Evolutionary conservation across 2,329 filamentous ascomycete genomes (phyloP).

Genomic region (Ilyonectria robusta): DNA sequence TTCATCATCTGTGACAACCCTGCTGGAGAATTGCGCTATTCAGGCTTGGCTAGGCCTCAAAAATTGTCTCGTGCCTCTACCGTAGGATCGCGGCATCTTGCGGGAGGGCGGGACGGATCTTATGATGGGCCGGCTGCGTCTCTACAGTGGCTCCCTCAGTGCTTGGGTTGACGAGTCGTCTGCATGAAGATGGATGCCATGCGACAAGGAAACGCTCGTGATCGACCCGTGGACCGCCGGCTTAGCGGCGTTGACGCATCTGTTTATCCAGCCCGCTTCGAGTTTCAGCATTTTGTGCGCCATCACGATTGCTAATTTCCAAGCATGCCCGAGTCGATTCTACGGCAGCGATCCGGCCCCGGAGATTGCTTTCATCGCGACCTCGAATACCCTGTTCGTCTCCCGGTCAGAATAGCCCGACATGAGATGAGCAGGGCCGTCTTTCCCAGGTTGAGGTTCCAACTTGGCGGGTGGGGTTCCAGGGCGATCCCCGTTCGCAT

Average conservation of each 20-base stretch:
- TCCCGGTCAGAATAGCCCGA: slow-evolving; percentile 40
- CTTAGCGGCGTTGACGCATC: slow-evolving; percentile 4
- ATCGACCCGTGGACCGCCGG: slow-evolving; percentile 18
- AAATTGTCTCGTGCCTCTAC: slow-evolving; percentile 39
- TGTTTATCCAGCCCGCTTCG: slow-evolving; percentile 14
- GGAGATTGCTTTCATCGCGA: slow-evolving; percentile 44
- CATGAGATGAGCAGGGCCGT: slow-evolving; percentile 41
- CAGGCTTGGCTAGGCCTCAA: slow-evolving; percentile 33
- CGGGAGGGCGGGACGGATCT: neutral
- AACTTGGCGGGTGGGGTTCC: slow-evolving; percentile 42
- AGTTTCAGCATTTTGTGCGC: slow-evolving; percentile 40
- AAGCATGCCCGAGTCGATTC: slow-evolving; percentile 38
- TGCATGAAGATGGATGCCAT: slow-evolving; percentile 22
- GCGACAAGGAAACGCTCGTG: slow-evolving; percentile 17
- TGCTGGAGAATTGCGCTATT: slow-evolving; percentile 42
- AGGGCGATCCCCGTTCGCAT: slow-evolving; percentile 38
- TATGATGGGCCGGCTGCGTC: slow-evolving; percentile 7
- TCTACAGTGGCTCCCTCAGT: neutral
- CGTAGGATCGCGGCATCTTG: slow-evolving; percentile 13
- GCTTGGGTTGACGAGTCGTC: slow-evolving; percentile 10
- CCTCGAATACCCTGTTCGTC: slow-evolving; percentile 31
- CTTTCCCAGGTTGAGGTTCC: slow-evolving; percentile 41
- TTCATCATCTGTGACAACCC: slow-evolving; percentile 40
- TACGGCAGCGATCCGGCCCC: slow-evolving; percentile 42
- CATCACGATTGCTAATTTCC: slow-evolving; percentile 45